phyloP scores from a whole-genome alignment of 352 stramenopile genomes.

The Phytophthora idaei region DNA sequence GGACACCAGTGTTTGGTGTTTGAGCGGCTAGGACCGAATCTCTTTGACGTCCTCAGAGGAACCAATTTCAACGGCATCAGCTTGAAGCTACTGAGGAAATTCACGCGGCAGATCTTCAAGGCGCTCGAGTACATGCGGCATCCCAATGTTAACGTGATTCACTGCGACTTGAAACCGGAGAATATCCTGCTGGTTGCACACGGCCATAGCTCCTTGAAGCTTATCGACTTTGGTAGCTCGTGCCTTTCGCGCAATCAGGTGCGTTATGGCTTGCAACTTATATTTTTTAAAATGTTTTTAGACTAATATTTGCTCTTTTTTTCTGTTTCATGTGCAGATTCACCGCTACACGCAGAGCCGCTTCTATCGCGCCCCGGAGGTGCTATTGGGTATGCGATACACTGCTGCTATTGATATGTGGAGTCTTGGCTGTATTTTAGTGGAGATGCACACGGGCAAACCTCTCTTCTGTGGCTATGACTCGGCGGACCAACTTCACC shows the following conservation, averaged over 20 bases:
- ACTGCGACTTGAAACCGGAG: constrained; percentile 99
- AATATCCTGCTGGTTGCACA: constrained; percentile 97
- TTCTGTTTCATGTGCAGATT: constrained; percentile 57
- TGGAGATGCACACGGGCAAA: constrained; percentile 99
- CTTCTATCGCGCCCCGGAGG: constrained; percentile 95
- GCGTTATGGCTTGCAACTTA: constrained; percentile 1
- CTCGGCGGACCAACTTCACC: constrained; percentile 97
- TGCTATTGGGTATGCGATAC: constrained; percentile 84
- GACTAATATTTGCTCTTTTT: neutral
- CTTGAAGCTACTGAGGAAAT: constrained; percentile 95
- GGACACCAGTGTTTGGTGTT: constrained; percentile 99
- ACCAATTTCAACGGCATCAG: constrained; percentile 93
- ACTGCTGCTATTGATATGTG: constrained; percentile 90
- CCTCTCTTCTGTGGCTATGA: constrained; percentile 97
- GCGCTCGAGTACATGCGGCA: constrained; percentile 86
- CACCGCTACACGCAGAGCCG: constrained; percentile 98
- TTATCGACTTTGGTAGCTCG: constrained; percentile 99
- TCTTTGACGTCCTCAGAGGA: constrained; percentile 97
- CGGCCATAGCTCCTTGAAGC: constrained; percentile 96
- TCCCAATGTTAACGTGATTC: constrained; percentile 96
- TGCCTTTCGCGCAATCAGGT: constrained; percentile 94
- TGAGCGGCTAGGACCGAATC: constrained; percentile 94
- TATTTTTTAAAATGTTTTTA: neutral
- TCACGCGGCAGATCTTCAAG: constrained; percentile 95
- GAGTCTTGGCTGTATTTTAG: constrained; percentile 89